Conservation (phyloP, 179 eudicot species). For the Sideroxylon spinosum region DNA sequence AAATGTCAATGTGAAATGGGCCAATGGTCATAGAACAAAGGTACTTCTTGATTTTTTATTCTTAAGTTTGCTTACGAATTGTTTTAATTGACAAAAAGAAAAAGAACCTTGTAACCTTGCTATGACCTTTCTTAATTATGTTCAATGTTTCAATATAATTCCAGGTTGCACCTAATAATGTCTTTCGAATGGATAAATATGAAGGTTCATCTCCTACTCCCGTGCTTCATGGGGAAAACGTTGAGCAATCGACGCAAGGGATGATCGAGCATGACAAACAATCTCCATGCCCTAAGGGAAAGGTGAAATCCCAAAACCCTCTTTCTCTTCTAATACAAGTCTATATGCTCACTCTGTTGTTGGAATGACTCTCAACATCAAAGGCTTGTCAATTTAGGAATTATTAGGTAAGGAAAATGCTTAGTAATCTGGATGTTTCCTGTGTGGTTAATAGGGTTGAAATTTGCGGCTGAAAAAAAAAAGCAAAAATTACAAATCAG, state of each 20-base stretch:
- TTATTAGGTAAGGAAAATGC: background rate
- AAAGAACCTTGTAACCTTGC: background rate
- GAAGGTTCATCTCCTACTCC: conserved; percentile 46
- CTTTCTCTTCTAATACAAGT: background rate
- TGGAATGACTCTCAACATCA: background rate
- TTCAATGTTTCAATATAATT: background rate
- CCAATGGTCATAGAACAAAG: conserved; percentile 54
- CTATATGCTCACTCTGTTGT: background rate
- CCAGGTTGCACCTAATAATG: conserved; percentile 69
- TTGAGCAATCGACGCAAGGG: conserved; percentile 32
- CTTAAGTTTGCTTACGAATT: background rate
- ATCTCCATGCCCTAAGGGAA: conserved; percentile 31
- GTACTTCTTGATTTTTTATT: conserved; percentile 31
- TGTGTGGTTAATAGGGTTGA: background rate
- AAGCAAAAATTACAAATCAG: background rate
- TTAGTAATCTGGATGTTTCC: background rate
- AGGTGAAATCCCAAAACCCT: conserved; percentile 27
- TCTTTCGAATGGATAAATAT: conserved; percentile 61
- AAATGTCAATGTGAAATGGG: conserved; percentile 77
- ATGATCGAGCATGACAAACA: conserved; percentile 37
- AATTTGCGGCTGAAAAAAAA: background rate
- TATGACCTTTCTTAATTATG: background rate
- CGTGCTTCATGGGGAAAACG: conserved; percentile 30
- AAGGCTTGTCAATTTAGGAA: background rate
- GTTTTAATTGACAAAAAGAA: conserved; percentile 2